Base-by-base conservation (phyloP, 345 rosid genomes). In the Passiflora organensis region DNA sequence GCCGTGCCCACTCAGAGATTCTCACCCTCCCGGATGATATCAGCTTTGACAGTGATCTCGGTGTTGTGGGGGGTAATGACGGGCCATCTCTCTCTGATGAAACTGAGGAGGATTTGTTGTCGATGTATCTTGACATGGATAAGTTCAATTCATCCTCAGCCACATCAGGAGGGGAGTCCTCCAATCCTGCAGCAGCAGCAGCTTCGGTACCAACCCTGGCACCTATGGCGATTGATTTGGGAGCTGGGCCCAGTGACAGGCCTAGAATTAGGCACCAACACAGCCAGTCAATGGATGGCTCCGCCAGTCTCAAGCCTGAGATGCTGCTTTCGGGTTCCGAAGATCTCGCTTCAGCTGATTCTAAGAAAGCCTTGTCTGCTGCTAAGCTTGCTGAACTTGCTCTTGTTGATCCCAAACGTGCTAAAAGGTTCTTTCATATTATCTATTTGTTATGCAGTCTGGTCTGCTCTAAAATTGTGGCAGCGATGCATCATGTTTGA, bases 311-410 rank as follows among this genome's bases (percentile, higher is more conserved):
- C 38, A 80, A 78, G 69, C 82, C 87, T 17, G 97, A 89, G 65
- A 85, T 94, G 93, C 90, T 89, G 21, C 63, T 85, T 63, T 76
- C 85, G 1, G 84, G 81, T 48, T 73, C 81, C 4, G 93, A 87
- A 42, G 97, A 82, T 15, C 74, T 44, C 13, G 68, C 82, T 18
- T 15, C 53, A 0, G 71, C 75, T 50, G 95, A 89, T 71, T 47
- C 80, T 56, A 94, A 87, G 85, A 94, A 94, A 66, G 82, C 90
- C 10, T 71, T 87, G 65, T 87, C 99, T 44, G 85, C 96, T 66
- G 73, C 95, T 55, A 87, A 94, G 80, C 97, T 94, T 71, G 93
- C 99, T 43, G 97, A 94, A 80, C 97, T 94, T 68, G 96, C 99
- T 50, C 86, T 85, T 46, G 64, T 83, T 34, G 99, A 94, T 70